phyloP scores from a whole-genome alignment of 73 alveolate species.

The Urostyla sp. region DNA sequence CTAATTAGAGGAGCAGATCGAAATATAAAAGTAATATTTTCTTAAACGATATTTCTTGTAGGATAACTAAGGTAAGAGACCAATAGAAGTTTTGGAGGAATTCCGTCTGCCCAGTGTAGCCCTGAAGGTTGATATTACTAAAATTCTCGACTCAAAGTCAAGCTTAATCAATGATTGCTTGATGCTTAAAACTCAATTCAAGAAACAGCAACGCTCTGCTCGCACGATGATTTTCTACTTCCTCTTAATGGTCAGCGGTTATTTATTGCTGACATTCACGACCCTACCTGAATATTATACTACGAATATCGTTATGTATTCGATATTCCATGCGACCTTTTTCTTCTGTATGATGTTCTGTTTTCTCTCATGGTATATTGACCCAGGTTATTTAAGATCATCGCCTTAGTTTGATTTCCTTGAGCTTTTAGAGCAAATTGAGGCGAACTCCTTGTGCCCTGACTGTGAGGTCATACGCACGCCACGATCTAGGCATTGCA shows the following conservation, averaged over 20 bases:
- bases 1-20: slow-evolving; percentile 42
- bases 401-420: background rate
- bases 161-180: slow-evolving; percentile 18
- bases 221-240: slow-evolving; percentile 13
- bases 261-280: background rate
- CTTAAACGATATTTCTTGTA: background rate
- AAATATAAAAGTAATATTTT: background rate
- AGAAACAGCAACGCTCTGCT: slow-evolving; percentile 1
- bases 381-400: slow-evolving; percentile 13
- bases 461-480: slow-evolving; percentile 77
- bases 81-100: slow-evolving; percentile 43
- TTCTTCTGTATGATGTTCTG: background rate
- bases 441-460: slow-evolving; percentile 71
- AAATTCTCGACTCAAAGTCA: slow-evolving; percentile 5
- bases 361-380: slow-evolving; percentile 11
- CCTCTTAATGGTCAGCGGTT: background rate
- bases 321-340: no score
- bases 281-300: background rate
- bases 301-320: background rate
- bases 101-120: slow-evolving; percentile 34
- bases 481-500: slow-evolving; percentile 84
- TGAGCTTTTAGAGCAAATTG: slow-evolving; percentile 51
- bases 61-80: slow-evolving; percentile 19
- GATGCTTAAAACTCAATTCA: slow-evolving; percentile 19
- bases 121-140: slow-evolving; percentile 26